Base-by-base conservation (phyloP, 2,329 filamentous ascomycete species). In the Ustulina deusta region DNA sequence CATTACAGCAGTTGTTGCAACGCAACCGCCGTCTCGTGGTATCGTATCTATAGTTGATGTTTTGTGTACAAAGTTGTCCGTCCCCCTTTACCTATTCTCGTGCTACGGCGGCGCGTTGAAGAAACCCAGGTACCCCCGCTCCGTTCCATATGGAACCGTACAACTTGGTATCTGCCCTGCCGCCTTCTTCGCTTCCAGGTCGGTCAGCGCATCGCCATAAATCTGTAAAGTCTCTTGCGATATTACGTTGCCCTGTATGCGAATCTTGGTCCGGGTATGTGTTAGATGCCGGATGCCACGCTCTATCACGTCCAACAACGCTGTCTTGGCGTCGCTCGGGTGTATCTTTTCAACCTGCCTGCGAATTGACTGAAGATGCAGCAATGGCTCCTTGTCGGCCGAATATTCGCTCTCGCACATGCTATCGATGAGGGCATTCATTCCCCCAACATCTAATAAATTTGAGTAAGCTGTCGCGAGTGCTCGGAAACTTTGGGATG, bases 401-500 rank as follows among this genome's bases (percentile, higher is more conserved):
- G 69, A 57, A 52, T 68, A 71, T 1, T 70, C 27, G 64, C 76
- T 75, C 25, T 49, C 57, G 15, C 63, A 54, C 27, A 78, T 55
- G 54, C 74, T 66, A 1, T 64, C 40, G 17, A 76, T 52, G n/a
- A 79, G 69, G 36, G 66, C 60, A 13, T 48, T 61, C 64, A 78
- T 60, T n/a, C 72, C 74, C 15, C 60, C 54, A 17, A 66, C 6
- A 48, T 78, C 72, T 10, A 66, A 58, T 11, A 69, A 65, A 34
- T 71, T 64, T 15, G 70, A 63, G 55, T 77, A 77, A 27, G 71
- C 73, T 57, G 63, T 72, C 6, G 77, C 61, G 13, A 78, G 63
- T 10, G 66, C 72, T 44, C 54, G 64, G 42, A 74, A 68, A 49
- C 72, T 73, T 27, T 73, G 62, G 15, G 59, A 69, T 6, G 77